Conservation (phyloP, 352 stramenopile species). For the Pythium guiyangense region DNA sequence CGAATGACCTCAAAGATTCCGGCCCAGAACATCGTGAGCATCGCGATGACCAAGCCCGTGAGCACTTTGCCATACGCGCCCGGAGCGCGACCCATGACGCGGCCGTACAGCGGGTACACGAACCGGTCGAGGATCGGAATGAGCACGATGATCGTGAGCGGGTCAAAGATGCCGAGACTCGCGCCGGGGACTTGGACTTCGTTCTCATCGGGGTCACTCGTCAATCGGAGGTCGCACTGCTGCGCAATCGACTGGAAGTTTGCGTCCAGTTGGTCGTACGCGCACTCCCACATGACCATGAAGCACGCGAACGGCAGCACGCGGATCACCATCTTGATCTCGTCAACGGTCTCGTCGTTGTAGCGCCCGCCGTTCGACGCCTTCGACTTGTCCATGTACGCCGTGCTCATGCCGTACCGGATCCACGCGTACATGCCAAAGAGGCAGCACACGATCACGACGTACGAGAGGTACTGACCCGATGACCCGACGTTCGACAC, state of each 20-base stretch:
- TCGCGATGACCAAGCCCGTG: constrained; percentile 65
- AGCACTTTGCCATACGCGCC: constrained; percentile 81
- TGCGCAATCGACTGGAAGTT: constrained; percentile 88
- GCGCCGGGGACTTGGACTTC: constrained; percentile 65
- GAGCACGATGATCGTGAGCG: constrained; percentile 76
- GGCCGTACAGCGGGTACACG: constrained; percentile 66
- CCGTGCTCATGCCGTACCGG: constrained; percentile 72
- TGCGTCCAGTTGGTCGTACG: constrained; percentile 82
- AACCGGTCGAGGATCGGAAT: constrained; percentile 71
- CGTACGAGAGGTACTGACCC: constrained; percentile 70
- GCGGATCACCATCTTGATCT: constrained; percentile 84
- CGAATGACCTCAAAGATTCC: constrained; percentile 80
- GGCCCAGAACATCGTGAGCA: constrained; percentile 83
- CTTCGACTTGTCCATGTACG: constrained; percentile 85
- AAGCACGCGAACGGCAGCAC: constrained; percentile 85
- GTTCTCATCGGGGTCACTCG: constrained; percentile 25
- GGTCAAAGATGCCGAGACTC: constrained; percentile 83
- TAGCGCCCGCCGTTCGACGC: constrained; percentile 73
- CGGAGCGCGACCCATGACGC: constrained; percentile 44
- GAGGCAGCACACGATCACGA: constrained; percentile 57
- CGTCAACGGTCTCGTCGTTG: constrained; percentile 80
- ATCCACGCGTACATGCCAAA: constrained; percentile 85
- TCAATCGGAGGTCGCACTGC: constrained; percentile 72
- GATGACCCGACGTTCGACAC: constrained; percentile 42
- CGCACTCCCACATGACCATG: constrained; percentile 88